These are phyloP conservation scores for Metschnikowia hibisci DNA, from an alignment of 805 yeast genomes.

Conservation along the genomic window DNA sequence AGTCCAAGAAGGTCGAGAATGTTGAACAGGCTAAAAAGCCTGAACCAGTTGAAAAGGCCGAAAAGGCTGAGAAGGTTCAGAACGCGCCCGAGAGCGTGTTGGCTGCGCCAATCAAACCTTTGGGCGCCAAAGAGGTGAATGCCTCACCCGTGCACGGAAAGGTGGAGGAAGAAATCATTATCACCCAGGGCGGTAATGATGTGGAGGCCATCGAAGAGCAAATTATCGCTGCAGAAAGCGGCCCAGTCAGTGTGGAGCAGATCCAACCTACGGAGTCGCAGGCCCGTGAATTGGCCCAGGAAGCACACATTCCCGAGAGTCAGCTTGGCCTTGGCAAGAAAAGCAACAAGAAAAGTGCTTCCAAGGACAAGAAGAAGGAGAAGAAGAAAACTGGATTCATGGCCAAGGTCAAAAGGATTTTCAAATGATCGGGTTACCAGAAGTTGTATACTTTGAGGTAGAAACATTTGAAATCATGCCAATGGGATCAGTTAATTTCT, in stretches of 20 bases:
- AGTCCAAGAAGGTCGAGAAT: conserved; percentile 2
- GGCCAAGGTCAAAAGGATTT: conserved; percentile 39
- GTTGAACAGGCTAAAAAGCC: not conserved
- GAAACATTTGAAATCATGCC: too few species aligned
- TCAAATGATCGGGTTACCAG: conserved; percentile 20
- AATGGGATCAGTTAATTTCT: too few species aligned
- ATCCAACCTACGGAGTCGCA: conserved; percentile 40
- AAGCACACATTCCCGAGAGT: conserved; percentile 23
- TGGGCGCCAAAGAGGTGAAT: conserved; percentile 16
- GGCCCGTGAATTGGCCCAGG: conserved; percentile 32
- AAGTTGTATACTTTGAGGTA: not conserved
- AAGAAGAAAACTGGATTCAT: conserved; percentile 41
- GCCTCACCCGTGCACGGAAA: conserved; percentile 17
- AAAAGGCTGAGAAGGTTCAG: not conserved
- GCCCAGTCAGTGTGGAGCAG: conserved; percentile 38
- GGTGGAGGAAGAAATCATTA: conserved; percentile 35
- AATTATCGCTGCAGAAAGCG: conserved; percentile 33
- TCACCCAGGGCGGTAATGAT: conserved; percentile 34
- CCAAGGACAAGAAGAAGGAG: conserved; percentile 13
- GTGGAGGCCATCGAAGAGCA: conserved; percentile 30
- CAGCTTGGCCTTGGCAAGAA: conserved; percentile 5
- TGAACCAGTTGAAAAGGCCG: not conserved
- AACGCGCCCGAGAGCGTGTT: conserved; percentile 4
- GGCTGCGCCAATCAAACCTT: conserved; percentile 14
- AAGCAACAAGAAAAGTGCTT: conserved; percentile 10